These are phyloP conservation scores for Beauveria asiatica DNA, from an alignment of 2,329 filamentous ascomycete genomes.

Conservation along the genomic window DNA sequence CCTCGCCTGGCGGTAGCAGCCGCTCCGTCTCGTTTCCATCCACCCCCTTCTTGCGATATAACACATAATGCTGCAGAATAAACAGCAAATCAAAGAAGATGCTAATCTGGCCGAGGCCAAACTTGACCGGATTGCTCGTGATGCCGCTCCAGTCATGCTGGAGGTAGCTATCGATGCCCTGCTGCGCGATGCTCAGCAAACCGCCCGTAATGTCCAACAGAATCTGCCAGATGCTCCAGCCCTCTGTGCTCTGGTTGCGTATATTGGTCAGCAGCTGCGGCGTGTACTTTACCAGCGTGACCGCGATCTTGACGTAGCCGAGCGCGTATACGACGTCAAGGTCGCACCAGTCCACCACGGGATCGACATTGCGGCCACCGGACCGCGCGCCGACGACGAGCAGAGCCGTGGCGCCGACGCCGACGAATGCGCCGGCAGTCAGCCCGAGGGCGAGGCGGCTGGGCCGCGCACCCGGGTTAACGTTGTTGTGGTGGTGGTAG, in stretches of 20 bases:
- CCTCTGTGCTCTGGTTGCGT: slow-evolving; percentile 72
- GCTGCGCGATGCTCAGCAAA: slow-evolving; percentile 70
- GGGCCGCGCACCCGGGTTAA: slow-evolving; percentile 42
- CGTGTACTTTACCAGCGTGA: slow-evolving; percentile 87
- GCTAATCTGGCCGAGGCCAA: slow-evolving; percentile 75
- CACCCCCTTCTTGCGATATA: slow-evolving; percentile 45
- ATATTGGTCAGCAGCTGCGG: slow-evolving; percentile 81
- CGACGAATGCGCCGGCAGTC: slow-evolving; percentile 57
- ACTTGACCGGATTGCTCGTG: slow-evolving; percentile 85
- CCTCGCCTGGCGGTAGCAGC: slow-evolving; percentile 21
- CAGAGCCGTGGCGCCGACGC: slow-evolving; percentile 43
- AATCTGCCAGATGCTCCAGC: slow-evolving; percentile 82
- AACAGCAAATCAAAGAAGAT: slow-evolving; percentile 83
- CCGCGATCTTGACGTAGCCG: slow-evolving; percentile 80
- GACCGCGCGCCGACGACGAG: slow-evolving; percentile 31
- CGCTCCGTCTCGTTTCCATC: slow-evolving; percentile 18
- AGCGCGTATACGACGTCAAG: slow-evolving; percentile 59
- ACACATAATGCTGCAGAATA: slow-evolving; percentile 76
- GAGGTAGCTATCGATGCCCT: slow-evolving; percentile 75
- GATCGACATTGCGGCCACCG: slow-evolving; percentile 24
- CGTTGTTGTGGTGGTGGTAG: background rate
- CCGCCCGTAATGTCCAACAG: slow-evolving; percentile 78
- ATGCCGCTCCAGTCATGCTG: slow-evolving; percentile 85
- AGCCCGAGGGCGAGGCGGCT: slow-evolving; percentile 59
- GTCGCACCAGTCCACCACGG: slow-evolving; percentile 46